Evolutionary conservation across 2,329 filamentous ascomycete genomes (phyloP).

Genomic region (Didymella lethalis): DNA sequence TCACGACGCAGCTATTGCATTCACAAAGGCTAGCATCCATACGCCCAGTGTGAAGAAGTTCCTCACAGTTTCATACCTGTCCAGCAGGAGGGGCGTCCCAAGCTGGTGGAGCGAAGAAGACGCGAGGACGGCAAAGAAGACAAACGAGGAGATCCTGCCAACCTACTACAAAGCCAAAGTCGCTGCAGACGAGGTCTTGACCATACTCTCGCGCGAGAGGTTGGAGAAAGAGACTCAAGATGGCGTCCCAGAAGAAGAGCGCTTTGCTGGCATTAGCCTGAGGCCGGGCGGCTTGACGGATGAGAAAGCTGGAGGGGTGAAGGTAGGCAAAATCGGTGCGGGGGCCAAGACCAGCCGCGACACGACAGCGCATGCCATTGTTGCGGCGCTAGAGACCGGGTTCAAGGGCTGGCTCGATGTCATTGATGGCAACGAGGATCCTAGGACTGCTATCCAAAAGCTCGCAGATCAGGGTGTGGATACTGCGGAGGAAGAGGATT

Average conservation of each 20-base stretch:
- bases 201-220: conserved; percentile 51
- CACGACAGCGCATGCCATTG: conserved; percentile 62
- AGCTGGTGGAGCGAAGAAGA: conserved; percentile 61
- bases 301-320: conserved; percentile 57
- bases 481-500: conserved; percentile 17
- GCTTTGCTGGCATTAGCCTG: conserved; percentile 61
- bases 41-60: conserved; percentile 60
- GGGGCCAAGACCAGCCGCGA: conserved; percentile 57
- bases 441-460: conserved; percentile 32
- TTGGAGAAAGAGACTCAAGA: conserved; percentile 40
- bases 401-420: conserved; percentile 63
- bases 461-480: conserved; percentile 18
- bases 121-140: conserved; percentile 55
- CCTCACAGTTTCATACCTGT: conserved; percentile 63
- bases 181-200: conserved; percentile 64
- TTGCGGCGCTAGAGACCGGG: conserved; percentile 58
- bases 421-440: conserved; percentile 58
- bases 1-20: conserved; percentile 62
- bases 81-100: conserved; percentile 58
- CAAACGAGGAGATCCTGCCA: conserved; percentile 59
- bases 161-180: conserved; percentile 63
- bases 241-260: conserved; percentile 35
- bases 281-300: conserved; percentile 61
- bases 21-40: conserved; percentile 59
- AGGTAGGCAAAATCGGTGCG: conserved; percentile 56